These are phyloP conservation scores for Scheffersomyces quercinus DNA, from an alignment of 1,139 yeast genomes.

Conservation along the genomic window DNA sequence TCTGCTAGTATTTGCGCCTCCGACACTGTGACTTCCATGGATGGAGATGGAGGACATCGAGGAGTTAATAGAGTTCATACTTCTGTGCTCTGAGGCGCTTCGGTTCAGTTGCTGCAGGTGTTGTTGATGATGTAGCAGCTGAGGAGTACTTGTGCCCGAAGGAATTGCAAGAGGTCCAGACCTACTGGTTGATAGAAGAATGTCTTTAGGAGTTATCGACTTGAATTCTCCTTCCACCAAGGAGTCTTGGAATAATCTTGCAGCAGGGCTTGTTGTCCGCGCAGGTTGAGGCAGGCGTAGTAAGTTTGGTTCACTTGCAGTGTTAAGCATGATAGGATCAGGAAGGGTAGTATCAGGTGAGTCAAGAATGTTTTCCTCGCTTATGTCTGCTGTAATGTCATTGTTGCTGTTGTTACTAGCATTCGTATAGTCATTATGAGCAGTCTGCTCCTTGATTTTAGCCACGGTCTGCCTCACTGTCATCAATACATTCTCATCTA, in stretches of 20 bases:
- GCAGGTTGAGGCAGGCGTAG: slow-evolving; percentile 38
- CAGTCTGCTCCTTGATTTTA: slow-evolving; percentile 47
- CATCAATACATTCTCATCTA: slow-evolving; percentile 67
- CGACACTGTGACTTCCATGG: not conserved
- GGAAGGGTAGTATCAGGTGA: slow-evolving; percentile 2
- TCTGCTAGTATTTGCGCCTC: not conserved
- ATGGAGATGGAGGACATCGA: not conserved
- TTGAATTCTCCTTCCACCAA: slow-evolving; percentile 29
- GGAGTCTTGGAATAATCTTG: slow-evolving; percentile 40
- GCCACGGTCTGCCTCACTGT: slow-evolving; percentile 67
- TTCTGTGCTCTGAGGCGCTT: not conserved
- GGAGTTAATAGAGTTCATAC: not conserved
- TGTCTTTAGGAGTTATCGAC: slow-evolving; percentile 43
- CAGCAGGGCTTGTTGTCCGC: slow-evolving; percentile 28
- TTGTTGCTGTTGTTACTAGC: slow-evolving; percentile 3
- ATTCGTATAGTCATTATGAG: slow-evolving; percentile 17
- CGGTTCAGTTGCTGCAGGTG: too few species aligned
- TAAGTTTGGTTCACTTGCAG: slow-evolving; percentile 6
- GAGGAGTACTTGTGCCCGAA: too few species aligned
- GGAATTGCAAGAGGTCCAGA: slow-evolving; percentile 22
- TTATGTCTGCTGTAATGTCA: slow-evolving; percentile 1
- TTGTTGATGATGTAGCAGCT: too few species aligned
- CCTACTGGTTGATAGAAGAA: slow-evolving; percentile 22
- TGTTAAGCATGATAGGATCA: slow-evolving; percentile 4
- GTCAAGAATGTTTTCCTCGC: slow-evolving; percentile 5